These are phyloP conservation scores for Starmerella powellii DNA, from an alignment of 805 yeast genomes.

Conservation along the genomic window DNA sequence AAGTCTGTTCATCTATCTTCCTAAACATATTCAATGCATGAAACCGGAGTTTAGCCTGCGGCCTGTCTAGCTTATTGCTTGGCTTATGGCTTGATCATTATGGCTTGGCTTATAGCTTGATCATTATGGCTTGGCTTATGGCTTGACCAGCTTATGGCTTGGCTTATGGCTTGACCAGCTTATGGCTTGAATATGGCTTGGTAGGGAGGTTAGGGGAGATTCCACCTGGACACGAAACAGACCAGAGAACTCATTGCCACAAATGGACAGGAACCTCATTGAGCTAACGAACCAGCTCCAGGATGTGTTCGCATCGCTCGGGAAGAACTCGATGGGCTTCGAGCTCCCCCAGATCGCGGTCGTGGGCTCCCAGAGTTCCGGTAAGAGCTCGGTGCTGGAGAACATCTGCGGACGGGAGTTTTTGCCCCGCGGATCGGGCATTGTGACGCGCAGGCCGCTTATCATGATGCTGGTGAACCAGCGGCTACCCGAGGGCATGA, in stretches of 20 bases:
- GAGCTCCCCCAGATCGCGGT: conserved; percentile 93
- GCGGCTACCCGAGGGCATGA: conserved; percentile 25
- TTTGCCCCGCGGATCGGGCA: conserved; percentile 85
- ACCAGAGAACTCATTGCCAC: too few species aligned
- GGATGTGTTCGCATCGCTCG: conserved; percentile 94
- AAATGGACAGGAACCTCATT: conserved; percentile 68
- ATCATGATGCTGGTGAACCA: conserved; percentile 63
- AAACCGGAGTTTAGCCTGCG: too few species aligned
- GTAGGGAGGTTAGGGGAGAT: too few species aligned
- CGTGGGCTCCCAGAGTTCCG: conserved; percentile 83
- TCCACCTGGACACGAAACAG: not conserved
- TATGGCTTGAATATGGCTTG: too few species aligned
- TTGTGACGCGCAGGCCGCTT: conserved; percentile 80
- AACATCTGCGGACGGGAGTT: conserved; percentile 87
- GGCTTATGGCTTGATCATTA: too few species aligned
- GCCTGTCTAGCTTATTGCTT: too few species aligned
- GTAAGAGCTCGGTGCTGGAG: conserved; percentile 80
- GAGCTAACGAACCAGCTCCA: conserved; percentile 76
- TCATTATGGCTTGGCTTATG: too few species aligned
- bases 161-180: too few species aligned
- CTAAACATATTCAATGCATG: too few species aligned
- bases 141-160: too few species aligned
- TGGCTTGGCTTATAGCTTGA: too few species aligned
- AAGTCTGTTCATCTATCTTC: too few species aligned
- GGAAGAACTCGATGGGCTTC: conserved; percentile 86